These are phyloP conservation scores for Candida ascalaphidarum DNA, from an alignment of 805 yeast species.

Conservation along the genomic window DNA sequence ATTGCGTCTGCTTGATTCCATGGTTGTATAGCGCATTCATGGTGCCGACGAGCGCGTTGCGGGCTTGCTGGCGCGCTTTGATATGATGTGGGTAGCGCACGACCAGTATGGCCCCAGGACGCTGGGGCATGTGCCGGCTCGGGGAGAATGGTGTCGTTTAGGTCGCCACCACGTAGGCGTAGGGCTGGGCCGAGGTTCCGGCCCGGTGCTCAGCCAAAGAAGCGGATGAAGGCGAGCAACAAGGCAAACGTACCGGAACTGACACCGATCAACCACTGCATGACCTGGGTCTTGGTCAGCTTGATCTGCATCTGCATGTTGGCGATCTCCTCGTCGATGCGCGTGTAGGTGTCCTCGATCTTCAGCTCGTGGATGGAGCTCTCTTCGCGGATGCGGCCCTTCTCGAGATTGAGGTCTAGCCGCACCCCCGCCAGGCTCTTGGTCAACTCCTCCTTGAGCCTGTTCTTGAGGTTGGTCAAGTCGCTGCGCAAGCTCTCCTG, in stretches of 20 bases:
- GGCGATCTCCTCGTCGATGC: constrained; percentile 91
- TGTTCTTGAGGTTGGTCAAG: constrained; percentile 75
- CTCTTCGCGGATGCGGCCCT: constrained; percentile 93
- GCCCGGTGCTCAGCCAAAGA: constrained; percentile 54
- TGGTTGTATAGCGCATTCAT: constrained; percentile 83
- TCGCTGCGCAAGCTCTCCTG: constrained; percentile 80
- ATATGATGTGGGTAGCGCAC: too few relatives aligned
- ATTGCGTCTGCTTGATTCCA: constrained; percentile 77
- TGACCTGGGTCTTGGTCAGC: constrained; percentile 89
- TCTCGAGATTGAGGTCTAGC: constrained; percentile 84
- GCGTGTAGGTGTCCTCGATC: constrained; percentile 88
- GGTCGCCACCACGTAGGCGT: too few relatives aligned
- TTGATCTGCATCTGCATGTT: constrained; percentile 95
- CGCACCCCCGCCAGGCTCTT: constrained; percentile 86
- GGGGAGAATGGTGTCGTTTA: too few relatives aligned
- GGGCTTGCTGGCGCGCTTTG: too few relatives aligned
- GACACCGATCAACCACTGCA: constrained; percentile 98
- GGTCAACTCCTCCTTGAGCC: constrained; percentile 84
- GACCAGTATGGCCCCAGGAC: too few relatives aligned
- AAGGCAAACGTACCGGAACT: constrained; percentile 97
- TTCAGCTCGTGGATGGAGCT: constrained; percentile 86
- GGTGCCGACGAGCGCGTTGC: too few relatives aligned
- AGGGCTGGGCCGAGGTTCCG: neutral
- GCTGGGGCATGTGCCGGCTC: too few relatives aligned
- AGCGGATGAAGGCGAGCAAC: constrained; percentile 82